These are phyloP conservation scores for Tilletia setariae DNA, from an alignment of 1,284 basidiomycete genomes.

Conservation along the genomic window DNA sequence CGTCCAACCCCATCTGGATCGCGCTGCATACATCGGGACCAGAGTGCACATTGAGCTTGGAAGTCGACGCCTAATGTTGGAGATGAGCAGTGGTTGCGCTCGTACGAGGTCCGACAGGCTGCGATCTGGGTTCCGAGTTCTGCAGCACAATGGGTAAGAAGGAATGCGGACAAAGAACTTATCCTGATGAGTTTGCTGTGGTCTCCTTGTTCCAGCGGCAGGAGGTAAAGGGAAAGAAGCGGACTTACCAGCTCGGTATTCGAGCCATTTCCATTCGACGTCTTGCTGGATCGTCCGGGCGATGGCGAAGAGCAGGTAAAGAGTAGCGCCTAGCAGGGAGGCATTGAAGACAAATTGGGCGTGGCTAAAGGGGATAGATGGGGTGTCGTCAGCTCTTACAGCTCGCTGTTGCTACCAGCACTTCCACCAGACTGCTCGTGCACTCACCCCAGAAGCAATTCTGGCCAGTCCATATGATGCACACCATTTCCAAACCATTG, in stretches of 20 bases:
- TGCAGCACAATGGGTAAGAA: not conserved
- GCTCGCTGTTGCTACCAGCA: too few species aligned
- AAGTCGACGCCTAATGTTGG: slow-evolving; percentile 75
- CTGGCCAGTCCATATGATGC: slow-evolving; percentile 15
- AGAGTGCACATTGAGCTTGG: slow-evolving; percentile 61
- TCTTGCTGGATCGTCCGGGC: slow-evolving; percentile 85
- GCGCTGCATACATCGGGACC: slow-evolving; percentile 94
- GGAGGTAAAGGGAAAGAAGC: not conserved
- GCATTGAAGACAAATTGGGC: slow-evolving; percentile 91
- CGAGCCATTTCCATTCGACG: slow-evolving; percentile 79
- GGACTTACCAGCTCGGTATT: slow-evolving; percentile 59
- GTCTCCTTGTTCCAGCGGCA: too few species aligned
- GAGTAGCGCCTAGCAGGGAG: slow-evolving; percentile 75
- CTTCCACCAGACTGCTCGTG: too few species aligned
- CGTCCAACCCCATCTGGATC: slow-evolving; percentile 85
- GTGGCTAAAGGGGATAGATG: not conserved
- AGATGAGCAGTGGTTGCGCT: slow-evolving; percentile 8
- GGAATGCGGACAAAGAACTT: not conserved
- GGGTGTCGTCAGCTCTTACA: not conserved
- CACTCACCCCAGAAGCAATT: slow-evolving; percentile 2
- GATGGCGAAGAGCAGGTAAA: slow-evolving; percentile 80
- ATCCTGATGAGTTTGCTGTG: too few species aligned
- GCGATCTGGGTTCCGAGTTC: slow-evolving; percentile 13
- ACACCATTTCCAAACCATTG: not conserved
- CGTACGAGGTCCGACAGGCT: slow-evolving; percentile 7